A percentile compares a stretch with the other conserved stretches of the same genome.
These are phyloP conservation scores for Nephelium lappaceum DNA, from an alignment of 345 rosid species.

Conservation along the genomic window DNA sequence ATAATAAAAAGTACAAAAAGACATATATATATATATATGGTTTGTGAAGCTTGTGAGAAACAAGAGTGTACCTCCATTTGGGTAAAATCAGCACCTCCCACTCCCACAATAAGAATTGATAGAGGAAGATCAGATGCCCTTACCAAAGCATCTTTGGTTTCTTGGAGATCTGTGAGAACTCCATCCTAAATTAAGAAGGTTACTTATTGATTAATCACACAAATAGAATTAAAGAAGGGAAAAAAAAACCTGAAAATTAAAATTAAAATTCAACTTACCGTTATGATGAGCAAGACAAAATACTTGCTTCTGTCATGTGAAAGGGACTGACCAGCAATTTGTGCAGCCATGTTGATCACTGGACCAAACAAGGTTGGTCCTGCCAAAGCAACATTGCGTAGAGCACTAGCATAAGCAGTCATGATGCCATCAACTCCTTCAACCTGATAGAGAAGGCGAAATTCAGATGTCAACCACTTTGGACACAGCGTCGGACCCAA, in stretches of 20 bases:
- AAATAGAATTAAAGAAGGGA: not conserved
- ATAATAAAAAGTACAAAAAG: not conserved
- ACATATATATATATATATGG: not conserved
- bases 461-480: not conserved
- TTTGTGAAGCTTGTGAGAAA: not conserved
- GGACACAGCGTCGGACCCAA: not conserved
- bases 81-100: constrained; percentile 73
- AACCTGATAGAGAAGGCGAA: constrained; percentile 45
- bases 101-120: constrained; percentile 85
- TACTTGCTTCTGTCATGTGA: constrained; percentile 39
- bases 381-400: constrained; percentile 54
- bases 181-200: constrained; percentile 61
- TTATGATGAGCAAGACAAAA: constrained; percentile 61
- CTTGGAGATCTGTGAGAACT: constrained; percentile 75
- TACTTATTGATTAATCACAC: not conserved
- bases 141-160: constrained; percentile 77
- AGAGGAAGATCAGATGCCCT: constrained; percentile 93
- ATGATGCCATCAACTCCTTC: constrained; percentile 85
- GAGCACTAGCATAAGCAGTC: constrained; percentile 65
- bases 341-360: constrained; percentile 65
- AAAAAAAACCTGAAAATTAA: not conserved
- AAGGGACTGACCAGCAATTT: constrained; percentile 43
- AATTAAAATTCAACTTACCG: constrained; percentile 37
- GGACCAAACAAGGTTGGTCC: constrained; percentile 77
- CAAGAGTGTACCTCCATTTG: constrained; percentile 81